These are phyloP conservation scores for Pholiota molesta DNA, from an alignment of 768 basidiomycete species.

Conservation along the genomic window DNA sequence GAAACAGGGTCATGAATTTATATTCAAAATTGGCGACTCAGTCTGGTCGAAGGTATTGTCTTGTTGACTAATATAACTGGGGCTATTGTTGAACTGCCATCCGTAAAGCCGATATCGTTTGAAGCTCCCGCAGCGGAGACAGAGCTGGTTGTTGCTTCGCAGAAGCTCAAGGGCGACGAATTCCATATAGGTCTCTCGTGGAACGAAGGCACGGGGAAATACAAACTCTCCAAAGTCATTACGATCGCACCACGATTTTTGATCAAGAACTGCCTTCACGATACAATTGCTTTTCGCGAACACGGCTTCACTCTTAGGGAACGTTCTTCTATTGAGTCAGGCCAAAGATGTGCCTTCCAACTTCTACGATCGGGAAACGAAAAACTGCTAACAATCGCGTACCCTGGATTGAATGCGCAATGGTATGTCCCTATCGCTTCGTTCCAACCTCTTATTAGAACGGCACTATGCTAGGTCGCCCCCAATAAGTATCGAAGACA, in stretches of 20 bases:
- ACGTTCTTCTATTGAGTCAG: slow-evolving; percentile 63
- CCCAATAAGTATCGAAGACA: slow-evolving; percentile 89
- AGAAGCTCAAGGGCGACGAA: slow-evolving; percentile 63
- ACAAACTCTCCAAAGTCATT: slow-evolving; percentile 93
- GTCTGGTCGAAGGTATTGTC: slow-evolving; percentile 80
- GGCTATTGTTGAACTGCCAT: slow-evolving; percentile 3
- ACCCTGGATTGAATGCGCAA: slow-evolving; percentile 80
- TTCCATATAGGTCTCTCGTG: slow-evolving; percentile 89
- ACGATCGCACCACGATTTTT: slow-evolving; percentile 91
- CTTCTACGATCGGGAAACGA: slow-evolving; percentile 67
- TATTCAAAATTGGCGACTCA: slow-evolving; percentile 80
- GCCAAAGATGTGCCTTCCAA: slow-evolving; percentile 69
- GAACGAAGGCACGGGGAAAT: slow-evolving; percentile 94
- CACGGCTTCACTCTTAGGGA: slow-evolving; percentile 72
- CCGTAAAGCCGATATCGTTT: slow-evolving; percentile 71
- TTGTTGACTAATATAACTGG: background rate
- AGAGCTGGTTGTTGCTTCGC: slow-evolving; percentile 71
- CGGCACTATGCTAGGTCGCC: slow-evolving; percentile 66
- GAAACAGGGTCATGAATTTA: slow-evolving; percentile 80
- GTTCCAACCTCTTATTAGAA: slow-evolving; percentile 9
- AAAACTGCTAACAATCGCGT: slow-evolving; percentile 81
- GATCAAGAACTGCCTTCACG: slow-evolving; percentile 76
- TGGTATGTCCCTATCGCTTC: slow-evolving; percentile 54
- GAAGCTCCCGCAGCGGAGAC: slow-evolving; percentile 94
- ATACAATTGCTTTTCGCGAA: slow-evolving; percentile 80